Percentiles rank a stretch among this genome's conserved stretches.
Conservation (phyloP, 768 basidiomycete genomes). For the Peribolospora baueri region DNA sequence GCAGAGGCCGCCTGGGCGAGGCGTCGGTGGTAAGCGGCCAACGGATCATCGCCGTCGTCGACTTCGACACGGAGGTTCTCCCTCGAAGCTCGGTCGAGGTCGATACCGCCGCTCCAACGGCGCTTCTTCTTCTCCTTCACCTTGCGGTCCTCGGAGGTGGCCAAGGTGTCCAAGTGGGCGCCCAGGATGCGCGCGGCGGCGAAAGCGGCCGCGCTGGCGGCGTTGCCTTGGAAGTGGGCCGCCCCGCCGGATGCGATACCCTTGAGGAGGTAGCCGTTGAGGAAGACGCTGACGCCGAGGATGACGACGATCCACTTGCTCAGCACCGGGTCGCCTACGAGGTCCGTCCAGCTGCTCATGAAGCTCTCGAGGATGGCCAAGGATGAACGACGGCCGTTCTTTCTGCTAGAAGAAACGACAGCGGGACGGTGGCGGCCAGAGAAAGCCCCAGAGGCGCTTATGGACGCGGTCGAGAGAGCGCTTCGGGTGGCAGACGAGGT, state of each 20-base stretch:
- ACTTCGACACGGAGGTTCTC: no score
- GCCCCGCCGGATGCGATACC: conserved; percentile 23
- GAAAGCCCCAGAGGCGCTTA: conserved; percentile 10
- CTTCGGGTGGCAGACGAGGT: not conserved
- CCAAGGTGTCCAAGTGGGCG: conserved; percentile 14
- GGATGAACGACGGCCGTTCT: conserved; percentile 7
- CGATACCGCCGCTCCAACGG: conserved; percentile 3
- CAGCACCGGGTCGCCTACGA: conserved; percentile 82
- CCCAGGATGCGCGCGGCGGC: conserved; percentile 21
- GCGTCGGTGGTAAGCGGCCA: no score
- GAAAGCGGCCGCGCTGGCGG: conserved; percentile 22
- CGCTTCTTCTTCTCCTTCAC: conserved; percentile 4
- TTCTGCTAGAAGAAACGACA: not conserved
- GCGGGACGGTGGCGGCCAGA: conserved; percentile 10
- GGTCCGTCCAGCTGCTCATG: conserved; percentile 67
- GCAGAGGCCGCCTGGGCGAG: no score
- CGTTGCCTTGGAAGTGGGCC: conserved; percentile 18
- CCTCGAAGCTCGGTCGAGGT: not conserved
- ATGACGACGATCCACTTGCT: conserved; percentile 84
- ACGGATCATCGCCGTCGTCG: no score
- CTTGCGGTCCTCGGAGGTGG: conserved; percentile 7
- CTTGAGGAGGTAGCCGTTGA: conserved; percentile 84
- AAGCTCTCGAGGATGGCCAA: conserved; percentile 49
- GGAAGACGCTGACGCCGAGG: conserved; percentile 55
- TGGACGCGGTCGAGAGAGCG: conserved; percentile 17